Evolutionary conservation across 768 basidiomycete genomes (phyloP).

Genomic region (Amanita inopinata): DNA sequence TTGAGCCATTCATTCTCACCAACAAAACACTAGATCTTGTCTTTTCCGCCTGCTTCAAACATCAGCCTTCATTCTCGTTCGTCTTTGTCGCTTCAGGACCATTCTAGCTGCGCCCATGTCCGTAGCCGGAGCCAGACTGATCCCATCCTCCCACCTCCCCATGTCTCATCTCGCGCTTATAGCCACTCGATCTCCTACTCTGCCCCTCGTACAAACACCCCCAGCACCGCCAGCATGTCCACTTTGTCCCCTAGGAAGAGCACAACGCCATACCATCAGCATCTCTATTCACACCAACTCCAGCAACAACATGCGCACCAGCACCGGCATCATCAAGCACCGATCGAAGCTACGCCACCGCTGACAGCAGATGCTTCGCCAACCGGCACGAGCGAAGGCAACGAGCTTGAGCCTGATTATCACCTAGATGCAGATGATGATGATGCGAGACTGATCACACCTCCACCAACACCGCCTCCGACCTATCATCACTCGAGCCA

Average conservation of each 20-base stretch:
- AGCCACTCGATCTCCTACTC: background rate
- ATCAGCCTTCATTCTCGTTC: background rate
- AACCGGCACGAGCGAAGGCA: constrained; percentile 2
- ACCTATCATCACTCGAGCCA: background rate
- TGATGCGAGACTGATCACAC: constrained; percentile 8
- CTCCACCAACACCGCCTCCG: constrained; percentile 1
- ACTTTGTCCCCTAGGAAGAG: constrained; percentile 2
- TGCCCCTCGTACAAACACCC: background rate
- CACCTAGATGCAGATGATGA: constrained; percentile 4
- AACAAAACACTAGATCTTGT: background rate
- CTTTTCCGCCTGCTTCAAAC: background rate
- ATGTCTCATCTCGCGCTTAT: background rate
- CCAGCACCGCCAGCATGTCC: constrained; percentile 1
- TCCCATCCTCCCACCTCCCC: constrained; percentile 1
- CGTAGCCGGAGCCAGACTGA: constrained; percentile 9
- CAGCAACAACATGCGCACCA: background rate
- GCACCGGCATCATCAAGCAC: no score
- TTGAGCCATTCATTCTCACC: constrained; percentile 1
- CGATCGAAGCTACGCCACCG: constrained; percentile 3
- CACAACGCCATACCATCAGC: background rate
- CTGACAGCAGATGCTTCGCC: constrained; percentile 8
- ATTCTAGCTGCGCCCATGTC: background rate
- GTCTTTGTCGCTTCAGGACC: constrained; percentile 1
- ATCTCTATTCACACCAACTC: background rate
- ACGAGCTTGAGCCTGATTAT: constrained; percentile 8